Evolutionary conservation across 2,329 filamentous ascomycete genomes (phyloP).

Genomic region (Huntiella abstrusa): DNA sequence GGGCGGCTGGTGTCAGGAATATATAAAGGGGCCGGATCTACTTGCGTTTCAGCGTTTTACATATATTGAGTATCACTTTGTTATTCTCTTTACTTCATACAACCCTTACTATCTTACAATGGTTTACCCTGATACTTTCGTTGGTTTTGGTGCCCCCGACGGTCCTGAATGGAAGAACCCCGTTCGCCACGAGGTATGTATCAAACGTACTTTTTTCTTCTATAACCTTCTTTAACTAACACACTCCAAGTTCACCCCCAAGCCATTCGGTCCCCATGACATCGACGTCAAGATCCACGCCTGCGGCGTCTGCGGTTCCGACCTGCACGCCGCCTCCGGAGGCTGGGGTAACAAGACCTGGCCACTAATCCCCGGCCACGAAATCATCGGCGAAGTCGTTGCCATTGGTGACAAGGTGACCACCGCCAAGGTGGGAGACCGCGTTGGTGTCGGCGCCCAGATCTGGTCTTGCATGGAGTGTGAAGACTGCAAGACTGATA

Average conservation of each 20-base stretch:
- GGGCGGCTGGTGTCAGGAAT: not conserved
- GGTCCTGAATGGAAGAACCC: not conserved
- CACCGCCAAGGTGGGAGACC: conserved; percentile 38
- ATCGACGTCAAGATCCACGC: conserved; percentile 67
- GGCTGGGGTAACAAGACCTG: conserved; percentile 41
- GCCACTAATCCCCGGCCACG: conserved; percentile 43
- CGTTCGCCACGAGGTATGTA: not conserved
- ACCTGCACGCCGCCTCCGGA: conserved; percentile 46
- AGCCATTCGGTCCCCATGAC: conserved; percentile 65
- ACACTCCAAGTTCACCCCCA: conserved; percentile 46
- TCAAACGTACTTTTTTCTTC: not conserved
- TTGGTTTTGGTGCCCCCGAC: not conserved
- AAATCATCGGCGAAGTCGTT: conserved; percentile 33
- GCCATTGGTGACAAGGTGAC: conserved; percentile 45
- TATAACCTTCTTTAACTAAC: not conserved
- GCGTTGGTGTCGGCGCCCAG: conserved; percentile 45
- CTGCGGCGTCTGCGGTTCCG: conserved; percentile 51
- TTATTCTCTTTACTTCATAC: not conserved
- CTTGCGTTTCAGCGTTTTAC: not conserved
- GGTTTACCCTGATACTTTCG: conserved; percentile 2
- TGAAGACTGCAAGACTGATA: conserved; percentile 44
- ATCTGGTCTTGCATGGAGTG: conserved; percentile 45
- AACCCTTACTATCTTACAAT: not conserved
- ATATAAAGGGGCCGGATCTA: not conserved
- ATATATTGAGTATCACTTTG: not conserved